phyloP scores from a whole-genome alignment of 2,329 filamentous ascomycete genomes.

The Fonsecaea pugnacius region DNA sequence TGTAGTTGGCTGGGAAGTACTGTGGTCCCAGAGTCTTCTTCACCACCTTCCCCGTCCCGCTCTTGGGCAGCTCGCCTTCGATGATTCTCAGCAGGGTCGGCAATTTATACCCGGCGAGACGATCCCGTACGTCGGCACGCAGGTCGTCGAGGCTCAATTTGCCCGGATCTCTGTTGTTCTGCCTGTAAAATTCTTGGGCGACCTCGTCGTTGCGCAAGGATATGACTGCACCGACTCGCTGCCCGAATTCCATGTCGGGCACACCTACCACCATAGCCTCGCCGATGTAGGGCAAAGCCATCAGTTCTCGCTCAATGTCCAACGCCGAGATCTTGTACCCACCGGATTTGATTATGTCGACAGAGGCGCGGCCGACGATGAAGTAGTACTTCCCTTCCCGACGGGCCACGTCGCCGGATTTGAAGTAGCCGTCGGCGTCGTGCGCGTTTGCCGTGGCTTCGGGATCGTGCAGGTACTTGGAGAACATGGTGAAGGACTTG shows the following conservation, averaged over 20 bases:
- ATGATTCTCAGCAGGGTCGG: slow-evolving; percentile 54
- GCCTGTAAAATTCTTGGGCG: slow-evolving; percentile 33
- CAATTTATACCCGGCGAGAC: slow-evolving; percentile 55
- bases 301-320: slow-evolving; percentile 56
- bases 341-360: slow-evolving; percentile 58
- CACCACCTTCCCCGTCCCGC: slow-evolving; percentile 55
- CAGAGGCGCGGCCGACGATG: slow-evolving; percentile 53
- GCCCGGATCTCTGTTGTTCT: slow-evolving; percentile 23
- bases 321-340: slow-evolving; percentile 58
- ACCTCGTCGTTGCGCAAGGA: slow-evolving; percentile 36
- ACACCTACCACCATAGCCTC: slow-evolving; percentile 58
- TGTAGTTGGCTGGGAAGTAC: slow-evolving; percentile 46
- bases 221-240: slow-evolving; percentile 53
- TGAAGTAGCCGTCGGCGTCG: slow-evolving; percentile 48
- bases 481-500: slow-evolving; percentile 49
- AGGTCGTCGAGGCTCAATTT: slow-evolving; percentile 48
- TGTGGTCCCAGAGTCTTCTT: slow-evolving; percentile 53
- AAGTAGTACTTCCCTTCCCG: slow-evolving; percentile 46
- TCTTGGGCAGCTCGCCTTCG: slow-evolving; percentile 54
- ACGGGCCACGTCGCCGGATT: slow-evolving; percentile 46
- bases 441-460: slow-evolving; percentile 38
- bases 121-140: slow-evolving; percentile 50
- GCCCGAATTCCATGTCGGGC: slow-evolving; percentile 54
- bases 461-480: slow-evolving; percentile 47
- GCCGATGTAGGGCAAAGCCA: slow-evolving; percentile 51